Percentiles rank a stretch among this genome's conserved stretches.
These are phyloP conservation scores for Phytopythium aichiense DNA, from an alignment of 352 stramenopile genomes.

Conservation along the genomic window DNA sequence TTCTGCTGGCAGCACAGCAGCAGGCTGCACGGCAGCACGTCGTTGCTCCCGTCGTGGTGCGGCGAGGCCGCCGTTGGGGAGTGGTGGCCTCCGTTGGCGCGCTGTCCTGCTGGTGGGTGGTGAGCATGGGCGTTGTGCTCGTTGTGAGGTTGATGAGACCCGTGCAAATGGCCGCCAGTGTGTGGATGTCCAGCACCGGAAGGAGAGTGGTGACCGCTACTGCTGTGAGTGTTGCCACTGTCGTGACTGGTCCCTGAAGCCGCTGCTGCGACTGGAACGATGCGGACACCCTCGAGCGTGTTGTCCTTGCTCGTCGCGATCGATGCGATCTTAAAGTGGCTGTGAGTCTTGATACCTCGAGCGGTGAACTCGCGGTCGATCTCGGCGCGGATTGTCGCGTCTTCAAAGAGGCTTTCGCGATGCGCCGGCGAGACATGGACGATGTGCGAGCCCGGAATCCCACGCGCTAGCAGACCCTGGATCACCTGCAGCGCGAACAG, in stretches of 20 bases:
- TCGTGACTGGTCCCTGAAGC: slow-evolving; percentile 1
- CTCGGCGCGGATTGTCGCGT: slow-evolving; percentile 49
- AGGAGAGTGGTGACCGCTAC: background rate
- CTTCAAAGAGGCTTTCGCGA: slow-evolving; percentile 44
- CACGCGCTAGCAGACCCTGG: slow-evolving; percentile 37
- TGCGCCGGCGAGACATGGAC: slow-evolving; percentile 46
- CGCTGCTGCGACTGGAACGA: slow-evolving; percentile 12
- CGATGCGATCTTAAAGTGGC: slow-evolving; percentile 43
- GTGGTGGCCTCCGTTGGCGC: background rate
- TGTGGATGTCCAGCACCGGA: background rate
- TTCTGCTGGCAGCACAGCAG: slow-evolving; percentile 83
- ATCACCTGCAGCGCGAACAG: slow-evolving; percentile 71
- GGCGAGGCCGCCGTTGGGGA: background rate
- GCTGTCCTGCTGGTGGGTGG: background rate
- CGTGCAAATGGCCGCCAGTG: background rate
- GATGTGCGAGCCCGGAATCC: slow-evolving; percentile 41
- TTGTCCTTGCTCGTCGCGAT: slow-evolving; percentile 31
- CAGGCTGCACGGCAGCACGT: slow-evolving; percentile 51
- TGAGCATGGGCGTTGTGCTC: background rate
- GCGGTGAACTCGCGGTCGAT: slow-evolving; percentile 49
- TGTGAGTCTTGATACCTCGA: slow-evolving; percentile 30
- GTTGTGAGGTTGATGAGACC: background rate
- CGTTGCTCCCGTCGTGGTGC: background rate
- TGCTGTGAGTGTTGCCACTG: background rate
- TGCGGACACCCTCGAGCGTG: slow-evolving; percentile 40